Conservation (phyloP, 352 stramenopile species). For the Phytophthora constricta region DNA sequence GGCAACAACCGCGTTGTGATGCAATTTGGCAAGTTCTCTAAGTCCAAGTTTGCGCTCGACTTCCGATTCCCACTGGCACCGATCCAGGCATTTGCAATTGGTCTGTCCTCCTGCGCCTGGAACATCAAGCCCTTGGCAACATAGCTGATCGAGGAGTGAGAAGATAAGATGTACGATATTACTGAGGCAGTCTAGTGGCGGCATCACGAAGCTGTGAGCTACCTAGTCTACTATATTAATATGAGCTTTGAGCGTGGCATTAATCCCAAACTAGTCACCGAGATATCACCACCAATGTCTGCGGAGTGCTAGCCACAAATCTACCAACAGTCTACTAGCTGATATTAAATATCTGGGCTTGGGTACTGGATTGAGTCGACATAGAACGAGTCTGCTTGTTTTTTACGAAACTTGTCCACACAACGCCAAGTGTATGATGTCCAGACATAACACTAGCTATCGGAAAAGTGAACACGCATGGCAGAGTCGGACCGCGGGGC, state of each 20-base stretch:
- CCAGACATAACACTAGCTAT: too few relatives aligned
- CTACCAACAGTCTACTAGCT: too few relatives aligned
- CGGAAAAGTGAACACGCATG: too few relatives aligned
- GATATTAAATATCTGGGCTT: too few relatives aligned
- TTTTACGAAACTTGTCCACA: too few relatives aligned
- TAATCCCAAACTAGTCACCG: too few relatives aligned
- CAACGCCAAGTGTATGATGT: too few relatives aligned
- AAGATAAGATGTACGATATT: conserved; percentile 6
- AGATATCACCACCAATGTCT: too few relatives aligned
- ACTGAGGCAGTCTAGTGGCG: background rate
- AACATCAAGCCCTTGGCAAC: conserved; percentile 56
- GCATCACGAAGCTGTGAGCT: background rate
- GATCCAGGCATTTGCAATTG: conserved; percentile 88
- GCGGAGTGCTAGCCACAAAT: too few relatives aligned
- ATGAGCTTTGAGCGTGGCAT: conserved; percentile 13
- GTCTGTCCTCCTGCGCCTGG: conserved; percentile 85
- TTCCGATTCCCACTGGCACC: conserved; percentile 87
- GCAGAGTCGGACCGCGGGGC: too few relatives aligned
- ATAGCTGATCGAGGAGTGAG: background rate
- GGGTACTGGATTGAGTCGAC: too few relatives aligned
- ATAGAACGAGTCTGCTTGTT: too few relatives aligned
- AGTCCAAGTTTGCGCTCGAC: conserved; percentile 88
- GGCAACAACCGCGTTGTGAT: conserved; percentile 72
- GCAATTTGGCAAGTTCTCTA: conserved; percentile 91
- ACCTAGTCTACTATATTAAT: conserved; percentile 16